phyloP scores from a whole-genome alignment of 108 stramenopile genomes.

The Tribonema minus region DNA sequence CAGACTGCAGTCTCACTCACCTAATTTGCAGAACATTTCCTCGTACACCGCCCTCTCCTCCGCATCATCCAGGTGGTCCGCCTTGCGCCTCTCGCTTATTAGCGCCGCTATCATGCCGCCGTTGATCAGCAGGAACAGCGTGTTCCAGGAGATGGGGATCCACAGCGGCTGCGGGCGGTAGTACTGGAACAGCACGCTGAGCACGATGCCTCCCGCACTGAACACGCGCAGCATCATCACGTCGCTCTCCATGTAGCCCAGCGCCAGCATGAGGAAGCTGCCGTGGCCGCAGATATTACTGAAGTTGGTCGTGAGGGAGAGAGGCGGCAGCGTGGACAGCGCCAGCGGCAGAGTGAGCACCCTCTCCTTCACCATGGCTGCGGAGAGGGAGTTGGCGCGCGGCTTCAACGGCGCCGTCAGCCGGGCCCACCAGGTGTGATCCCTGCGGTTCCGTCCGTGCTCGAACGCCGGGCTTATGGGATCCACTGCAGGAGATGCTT shows the following conservation, averaged over 20 bases:
- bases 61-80: not conserved
- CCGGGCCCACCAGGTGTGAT: too few species aligned
- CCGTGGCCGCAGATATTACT: constrained; percentile 46
- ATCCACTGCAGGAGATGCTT: too few species aligned
- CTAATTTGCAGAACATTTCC: not conserved
- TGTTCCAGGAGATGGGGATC: constrained; percentile 47
- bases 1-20: too few species aligned
- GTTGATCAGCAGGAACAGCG: constrained; percentile 43
- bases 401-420: too few species aligned
- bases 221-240: constrained; percentile 39
- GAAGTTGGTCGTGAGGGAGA: not conserved
- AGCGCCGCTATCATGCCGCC: constrained; percentile 40
- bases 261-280: constrained; percentile 49
- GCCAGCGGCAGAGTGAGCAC: too few species aligned
- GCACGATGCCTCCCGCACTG: constrained; percentile 36
- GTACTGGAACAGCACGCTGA: constrained; percentile 40
- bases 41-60: not conserved
- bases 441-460: too few species aligned
- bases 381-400: too few species aligned
- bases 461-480: too few species aligned
- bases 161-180: constrained; percentile 44
- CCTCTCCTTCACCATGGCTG: too few species aligned
- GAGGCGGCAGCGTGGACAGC: too few species aligned
- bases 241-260: constrained; percentile 53
- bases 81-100: constrained; percentile 12